These are phyloP conservation scores for Jackrogersella minutella DNA, from an alignment of 495 filamentous ascomycete genomes.

Conservation along the genomic window DNA sequence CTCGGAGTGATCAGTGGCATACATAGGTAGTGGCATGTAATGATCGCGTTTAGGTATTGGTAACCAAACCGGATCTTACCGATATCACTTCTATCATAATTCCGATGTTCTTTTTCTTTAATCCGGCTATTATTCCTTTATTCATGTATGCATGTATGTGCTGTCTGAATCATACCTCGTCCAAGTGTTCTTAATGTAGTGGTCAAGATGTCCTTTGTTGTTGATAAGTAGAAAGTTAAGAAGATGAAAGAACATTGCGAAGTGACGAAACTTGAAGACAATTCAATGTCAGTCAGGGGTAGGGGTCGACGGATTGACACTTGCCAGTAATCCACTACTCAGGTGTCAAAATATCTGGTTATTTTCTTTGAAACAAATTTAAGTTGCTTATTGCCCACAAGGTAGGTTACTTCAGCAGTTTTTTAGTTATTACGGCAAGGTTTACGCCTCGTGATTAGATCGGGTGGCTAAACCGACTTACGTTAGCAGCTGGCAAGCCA, in stretches of 20 bases:
- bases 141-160: background rate
- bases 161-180: too few relatives aligned
- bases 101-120: background rate
- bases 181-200: background rate
- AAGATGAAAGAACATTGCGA: background rate
- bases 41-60: background rate
- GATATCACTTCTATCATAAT: constrained; percentile 12
- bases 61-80: constrained; percentile 23
- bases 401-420: too few relatives aligned
- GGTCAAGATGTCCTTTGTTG: background rate
- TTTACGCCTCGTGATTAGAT: constrained; percentile 42
- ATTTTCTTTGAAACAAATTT: background rate
- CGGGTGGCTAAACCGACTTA: constrained; percentile 38
- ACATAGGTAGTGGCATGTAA: constrained; percentile 4
- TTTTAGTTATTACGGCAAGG: too few relatives aligned
- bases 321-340: background rate
- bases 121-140: background rate
- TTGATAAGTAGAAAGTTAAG: background rate
- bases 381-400: too few relatives aligned
- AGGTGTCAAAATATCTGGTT: constrained; percentile 1
- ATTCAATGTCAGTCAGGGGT: background rate
- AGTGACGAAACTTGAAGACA: background rate
- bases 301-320: background rate
- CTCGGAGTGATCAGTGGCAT: background rate
- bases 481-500: constrained; percentile 35